Base-by-base conservation (phyloP, 2,329 filamentous ascomycete species). In the Calonectria hawksworthii region DNA sequence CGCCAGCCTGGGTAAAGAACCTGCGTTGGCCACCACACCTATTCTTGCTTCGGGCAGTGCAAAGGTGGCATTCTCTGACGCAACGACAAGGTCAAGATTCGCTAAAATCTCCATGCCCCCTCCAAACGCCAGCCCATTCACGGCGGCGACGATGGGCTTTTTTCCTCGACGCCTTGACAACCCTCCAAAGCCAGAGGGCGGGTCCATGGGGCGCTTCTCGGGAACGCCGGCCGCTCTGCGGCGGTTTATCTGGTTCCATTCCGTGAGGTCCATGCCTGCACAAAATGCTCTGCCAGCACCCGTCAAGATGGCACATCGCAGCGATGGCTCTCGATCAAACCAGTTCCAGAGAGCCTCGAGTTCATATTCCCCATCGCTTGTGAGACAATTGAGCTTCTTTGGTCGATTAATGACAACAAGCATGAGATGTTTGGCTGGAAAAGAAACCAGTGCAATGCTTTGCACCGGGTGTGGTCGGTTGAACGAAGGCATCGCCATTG, bases 131-230 rank as follows among this genome's bases (percentile, higher is more conserved):
- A 47, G 30, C 13, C 61, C 61, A 16, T 65, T 65, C 4, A 65
- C 61, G 4, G 61, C 61, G 14, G 41, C 61, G 14, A 65, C 51
- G 41, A 65, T 47, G 23, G 61, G 61, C 41, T 65, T 65, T n/a
- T 65, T 50, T 1, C 61, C 61, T 1, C 32, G 38, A 50, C 61
- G 61, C 9, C 61, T 26, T 1, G 26, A 47, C 3, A 65, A 28
- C 16, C 61, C 61, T 34, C 18, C 38, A 11, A 65, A 65, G 5
- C 61, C 61, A 50, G 38, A 47, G 14, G 61, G 26, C 34, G 61
- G 61, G 8, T 47, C 44, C 16, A 47, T 28, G n/a, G 38, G 26
- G 16, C 34, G 61, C 6, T 50, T 30, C 3, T 44, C 44, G 4
- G 26, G 18, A 6, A 47, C 21, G 3, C 51, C 51, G 18, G 28